These are phyloP conservation scores for Cyclotella cryptica DNA, from an alignment of 108 stramenopile genomes.

Conservation along the genomic window DNA sequence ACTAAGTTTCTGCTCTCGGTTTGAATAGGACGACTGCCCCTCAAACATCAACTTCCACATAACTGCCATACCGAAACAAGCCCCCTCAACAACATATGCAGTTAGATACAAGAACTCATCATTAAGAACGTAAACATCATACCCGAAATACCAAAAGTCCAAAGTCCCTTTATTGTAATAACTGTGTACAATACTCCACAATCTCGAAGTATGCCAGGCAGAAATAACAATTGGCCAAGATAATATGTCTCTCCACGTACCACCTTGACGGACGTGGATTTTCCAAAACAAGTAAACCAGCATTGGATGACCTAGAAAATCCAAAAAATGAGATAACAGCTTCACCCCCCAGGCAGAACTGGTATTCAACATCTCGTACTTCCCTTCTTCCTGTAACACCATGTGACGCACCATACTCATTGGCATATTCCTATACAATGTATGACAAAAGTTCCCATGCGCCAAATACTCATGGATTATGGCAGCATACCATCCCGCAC, in stretches of 20 bases:
- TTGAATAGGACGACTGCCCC: not conserved
- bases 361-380: slow-evolving; percentile 22
- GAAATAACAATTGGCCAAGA: slow-evolving; percentile 56
- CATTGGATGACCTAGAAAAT: slow-evolving; percentile 58
- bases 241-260: slow-evolving; percentile 25
- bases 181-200: slow-evolving; percentile 59
- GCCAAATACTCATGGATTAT: slow-evolving; percentile 38
- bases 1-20: no score
- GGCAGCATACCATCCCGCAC: slow-evolving; percentile 63
- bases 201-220: slow-evolving; percentile 46
- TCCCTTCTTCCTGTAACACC: slow-evolving; percentile 14
- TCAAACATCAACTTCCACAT: slow-evolving; percentile 18
- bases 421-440: slow-evolving; percentile 67
- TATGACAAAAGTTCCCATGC: slow-evolving; percentile 53
- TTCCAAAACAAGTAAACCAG: slow-evolving; percentile 60
- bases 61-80: slow-evolving; percentile 36
- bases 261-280: slow-evolving; percentile 24
- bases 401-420: slow-evolving; percentile 28
- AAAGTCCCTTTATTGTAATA: slow-evolving; percentile 50
- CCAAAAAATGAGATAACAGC: slow-evolving; percentile 52
- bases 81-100: slow-evolving; percentile 59
- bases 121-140: slow-evolving; percentile 62
- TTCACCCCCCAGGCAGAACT: slow-evolving; percentile 28
- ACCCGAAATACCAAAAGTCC: slow-evolving; percentile 55
- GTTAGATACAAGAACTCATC: slow-evolving; percentile 54